phyloP scores from a whole-genome alignment of 805 yeast species.

The Zygosaccharomyces lentus region DNA sequence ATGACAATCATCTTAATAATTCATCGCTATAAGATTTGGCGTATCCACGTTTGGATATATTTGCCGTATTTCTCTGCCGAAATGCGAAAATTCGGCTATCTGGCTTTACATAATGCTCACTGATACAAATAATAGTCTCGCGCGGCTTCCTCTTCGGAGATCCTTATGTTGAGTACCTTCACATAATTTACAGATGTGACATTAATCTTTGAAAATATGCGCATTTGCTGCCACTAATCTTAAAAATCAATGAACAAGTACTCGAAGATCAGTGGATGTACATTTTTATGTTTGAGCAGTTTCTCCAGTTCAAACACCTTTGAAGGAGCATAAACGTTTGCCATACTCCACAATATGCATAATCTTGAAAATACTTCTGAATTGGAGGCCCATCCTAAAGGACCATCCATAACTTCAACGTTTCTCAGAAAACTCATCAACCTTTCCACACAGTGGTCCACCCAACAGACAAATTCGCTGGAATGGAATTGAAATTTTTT shows the following conservation, averaged over 20 bases:
- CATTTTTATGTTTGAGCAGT: slow-evolving; percentile 1
- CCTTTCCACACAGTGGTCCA: neutral
- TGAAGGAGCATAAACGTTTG: slow-evolving; percentile 3
- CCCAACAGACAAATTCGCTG: slow-evolving; percentile 4
- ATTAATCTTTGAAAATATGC: neutral
- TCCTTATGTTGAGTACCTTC: too few relatives aligned
- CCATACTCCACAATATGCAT: slow-evolving; percentile 14
- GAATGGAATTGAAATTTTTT: neutral
- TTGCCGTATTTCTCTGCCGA: too few relatives aligned
- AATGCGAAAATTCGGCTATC: too few relatives aligned
- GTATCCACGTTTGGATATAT: too few relatives aligned
- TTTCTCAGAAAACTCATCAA: slow-evolving; percentile 4
- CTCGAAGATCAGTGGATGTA: slow-evolving; percentile 20
- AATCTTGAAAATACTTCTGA: slow-evolving; percentile 23
- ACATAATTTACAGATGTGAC: neutral
- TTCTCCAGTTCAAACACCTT: slow-evolving; percentile 6
- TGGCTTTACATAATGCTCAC: too few relatives aligned
- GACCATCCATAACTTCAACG: slow-evolving; percentile 14
- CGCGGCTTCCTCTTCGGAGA: too few relatives aligned
- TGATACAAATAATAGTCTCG: too few relatives aligned
- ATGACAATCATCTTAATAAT: too few relatives aligned
- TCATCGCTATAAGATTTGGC: too few relatives aligned
- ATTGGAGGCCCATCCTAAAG: slow-evolving; percentile 28
- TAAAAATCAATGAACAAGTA: slow-evolving; percentile 2
- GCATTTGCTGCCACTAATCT: neutral